A percentile compares a stretch with the other conserved stretches of the same genome.
phyloP scores from a whole-genome alignment of 306 rosid genomes.

The Acacia acuminata region DNA sequence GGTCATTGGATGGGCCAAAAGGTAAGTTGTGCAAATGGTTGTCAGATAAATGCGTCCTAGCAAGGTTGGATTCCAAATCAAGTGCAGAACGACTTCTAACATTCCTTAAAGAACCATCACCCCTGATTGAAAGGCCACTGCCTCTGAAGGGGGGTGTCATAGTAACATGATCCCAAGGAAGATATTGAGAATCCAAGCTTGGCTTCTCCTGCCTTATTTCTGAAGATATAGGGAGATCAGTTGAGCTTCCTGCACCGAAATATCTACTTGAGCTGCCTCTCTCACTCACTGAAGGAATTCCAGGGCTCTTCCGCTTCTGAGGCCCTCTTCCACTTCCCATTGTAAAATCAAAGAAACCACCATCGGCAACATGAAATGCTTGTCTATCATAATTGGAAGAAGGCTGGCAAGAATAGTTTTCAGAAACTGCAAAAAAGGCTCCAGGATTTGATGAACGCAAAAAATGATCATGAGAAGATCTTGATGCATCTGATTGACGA shows the following conservation, averaged over 20 bases:
- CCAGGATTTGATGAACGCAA: slow-evolving; percentile 60
- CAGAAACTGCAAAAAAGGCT: slow-evolving; percentile 47
- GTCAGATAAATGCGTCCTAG: slow-evolving; percentile 59
- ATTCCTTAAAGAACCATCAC: slow-evolving; percentile 72
- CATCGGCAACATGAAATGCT: slow-evolving; percentile 61
- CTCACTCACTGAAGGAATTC: slow-evolving; percentile 66
- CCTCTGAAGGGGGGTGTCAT: slow-evolving; percentile 67
- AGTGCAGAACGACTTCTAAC: slow-evolving; percentile 79
- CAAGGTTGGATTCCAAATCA: slow-evolving; percentile 69
- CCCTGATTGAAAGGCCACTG: slow-evolving; percentile 63
- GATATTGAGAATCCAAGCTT: slow-evolving; percentile 58
- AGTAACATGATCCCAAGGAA: slow-evolving; percentile 72
- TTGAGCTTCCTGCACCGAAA: slow-evolving; percentile 63
- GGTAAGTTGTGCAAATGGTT: slow-evolving; percentile 52
- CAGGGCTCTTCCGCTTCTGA: slow-evolving; percentile 88
- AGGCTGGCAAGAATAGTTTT: slow-evolving; percentile 55
- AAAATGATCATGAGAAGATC: slow-evolving; percentile 64
- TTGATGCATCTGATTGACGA: slow-evolving; percentile 61
- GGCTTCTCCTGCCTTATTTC: slow-evolving; percentile 68
- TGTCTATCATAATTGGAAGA: slow-evolving; percentile 69
- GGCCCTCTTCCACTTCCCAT: slow-evolving; percentile 71
- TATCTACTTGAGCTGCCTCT: slow-evolving; percentile 79
- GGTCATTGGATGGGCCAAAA: slow-evolving; percentile 51
- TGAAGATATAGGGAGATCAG: slow-evolving; percentile 58
- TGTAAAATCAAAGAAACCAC: slow-evolving; percentile 69